Percentiles rank a stretch among this genome's conserved stretches.
These are phyloP conservation scores for Tetragonia tetragonoides DNA, from an alignment of 148 eudicot species.

Conservation along the genomic window DNA sequence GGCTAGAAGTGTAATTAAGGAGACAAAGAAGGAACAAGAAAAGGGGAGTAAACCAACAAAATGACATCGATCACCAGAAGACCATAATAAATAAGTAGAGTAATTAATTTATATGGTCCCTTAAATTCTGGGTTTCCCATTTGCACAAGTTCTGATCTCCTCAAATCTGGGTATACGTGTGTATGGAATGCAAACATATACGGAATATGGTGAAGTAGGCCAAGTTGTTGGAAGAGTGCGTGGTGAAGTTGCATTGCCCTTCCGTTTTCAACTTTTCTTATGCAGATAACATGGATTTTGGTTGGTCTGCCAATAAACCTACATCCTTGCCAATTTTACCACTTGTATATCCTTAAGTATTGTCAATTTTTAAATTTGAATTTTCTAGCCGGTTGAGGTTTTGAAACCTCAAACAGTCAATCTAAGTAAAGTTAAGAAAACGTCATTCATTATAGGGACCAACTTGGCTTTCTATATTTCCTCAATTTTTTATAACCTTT, in stretches of 20 bases:
- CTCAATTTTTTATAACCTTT: too few species aligned
- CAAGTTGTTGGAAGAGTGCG: not conserved
- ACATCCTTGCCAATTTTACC: not conserved
- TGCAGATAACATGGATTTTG: conserved; percentile 16
- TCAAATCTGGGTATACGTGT: not conserved
- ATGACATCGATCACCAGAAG: not conserved
- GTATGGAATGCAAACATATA: not conserved
- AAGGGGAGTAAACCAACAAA: not conserved
- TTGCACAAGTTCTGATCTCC: conserved; percentile 2
- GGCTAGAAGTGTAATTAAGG: not conserved
- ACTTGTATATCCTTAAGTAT: too few species aligned
- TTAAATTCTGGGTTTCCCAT: conserved; percentile 5
- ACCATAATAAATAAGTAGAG: too few species aligned
- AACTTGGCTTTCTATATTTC: too few species aligned
- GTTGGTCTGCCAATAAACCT: conserved; percentile 17
- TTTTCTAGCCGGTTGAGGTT: too few species aligned
- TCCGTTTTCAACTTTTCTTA: conserved; percentile 12
- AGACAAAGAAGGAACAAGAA: conserved; percentile 21
- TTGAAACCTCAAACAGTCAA: not conserved
- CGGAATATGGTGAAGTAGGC: not conserved
- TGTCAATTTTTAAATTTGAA: too few species aligned
- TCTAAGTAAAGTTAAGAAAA: too few species aligned
- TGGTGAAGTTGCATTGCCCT: not conserved
- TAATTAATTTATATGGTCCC: conserved; percentile 12
- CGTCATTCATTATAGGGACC: too few species aligned